Evolutionary conservation across 257 asterid species (phyloP).

Genomic region (Solanum appendiculatum): DNA sequence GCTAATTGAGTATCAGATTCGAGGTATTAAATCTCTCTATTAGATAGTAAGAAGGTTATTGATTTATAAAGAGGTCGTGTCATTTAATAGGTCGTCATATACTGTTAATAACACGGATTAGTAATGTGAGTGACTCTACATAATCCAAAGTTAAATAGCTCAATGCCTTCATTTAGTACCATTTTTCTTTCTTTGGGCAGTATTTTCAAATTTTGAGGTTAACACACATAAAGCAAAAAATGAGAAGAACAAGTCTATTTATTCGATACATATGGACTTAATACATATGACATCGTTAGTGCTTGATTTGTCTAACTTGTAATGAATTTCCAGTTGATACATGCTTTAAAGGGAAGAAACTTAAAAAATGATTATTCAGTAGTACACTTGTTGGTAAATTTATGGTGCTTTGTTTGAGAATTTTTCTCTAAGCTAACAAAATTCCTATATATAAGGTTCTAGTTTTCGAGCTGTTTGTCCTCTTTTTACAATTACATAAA

Average conservation of each 20-base stretch:
- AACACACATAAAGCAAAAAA: slow-evolving; percentile 14
- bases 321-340: too few species aligned
- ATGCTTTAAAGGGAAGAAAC: too few species aligned
- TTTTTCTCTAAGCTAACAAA: too few species aligned
- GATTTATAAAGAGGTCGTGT: background rate
- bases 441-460: too few species aligned
- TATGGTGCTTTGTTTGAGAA: too few species aligned
- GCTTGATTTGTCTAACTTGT: too few species aligned
- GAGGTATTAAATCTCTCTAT: slow-evolving; percentile 24
- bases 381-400: too few species aligned
- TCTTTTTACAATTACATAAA: too few species aligned
- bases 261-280: too few species aligned
- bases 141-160: background rate
- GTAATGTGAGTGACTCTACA: background rate
- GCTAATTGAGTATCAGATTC: slow-evolving; percentile 52
- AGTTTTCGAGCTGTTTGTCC: too few species aligned
- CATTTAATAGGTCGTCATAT: background rate
- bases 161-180: background rate
- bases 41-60: background rate
- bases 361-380: too few species aligned
- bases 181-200: slow-evolving; percentile 28
- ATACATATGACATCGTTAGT: too few species aligned
- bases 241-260: slow-evolving; percentile 33
- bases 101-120: background rate
- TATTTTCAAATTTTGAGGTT: slow-evolving; percentile 32